Percentiles rank a stretch among this genome's conserved stretches.
These are phyloP conservation scores for Hirschioporus abietinus DNA, from an alignment of 768 basidiomycete genomes.

Conservation along the genomic window DNA sequence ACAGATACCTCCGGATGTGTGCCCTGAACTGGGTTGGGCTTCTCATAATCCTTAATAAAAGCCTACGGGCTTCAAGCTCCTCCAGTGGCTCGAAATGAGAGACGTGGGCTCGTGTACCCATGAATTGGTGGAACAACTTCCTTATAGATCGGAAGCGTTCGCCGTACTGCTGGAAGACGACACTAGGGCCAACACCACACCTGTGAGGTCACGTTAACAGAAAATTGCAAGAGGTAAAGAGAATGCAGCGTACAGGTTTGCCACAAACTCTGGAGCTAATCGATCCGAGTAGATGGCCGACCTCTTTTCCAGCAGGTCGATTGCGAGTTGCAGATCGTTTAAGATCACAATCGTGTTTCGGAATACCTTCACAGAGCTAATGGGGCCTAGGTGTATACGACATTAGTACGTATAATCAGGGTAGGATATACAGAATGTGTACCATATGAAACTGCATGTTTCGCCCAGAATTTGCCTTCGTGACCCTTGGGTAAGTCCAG, in stretches of 20 bases:
- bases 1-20: background rate
- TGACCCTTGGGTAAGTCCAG: constrained; percentile 21
- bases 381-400: constrained; percentile 18
- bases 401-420: background rate
- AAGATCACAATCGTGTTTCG: constrained; percentile 25
- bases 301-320: constrained; percentile 14
- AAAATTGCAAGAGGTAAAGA: background rate
- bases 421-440: background rate
- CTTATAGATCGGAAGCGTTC: background rate
- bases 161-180: background rate
- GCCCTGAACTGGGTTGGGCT: background rate
- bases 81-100: background rate
- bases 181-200: background rate
- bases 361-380: constrained; percentile 21
- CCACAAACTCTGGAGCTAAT: constrained; percentile 7
- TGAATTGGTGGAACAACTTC: background rate
- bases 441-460: constrained; percentile 26
- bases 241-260: background rate
- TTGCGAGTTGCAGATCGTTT: constrained; percentile 17
- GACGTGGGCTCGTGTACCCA: background rate
- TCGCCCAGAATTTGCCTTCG: constrained; percentile 19
- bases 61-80: background rate
- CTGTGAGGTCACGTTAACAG: background rate
- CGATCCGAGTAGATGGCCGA: constrained; percentile 14
- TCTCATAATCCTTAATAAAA: background rate